Conservation (phyloP, 139 green algal species). For the Haematococcus lacustris region DNA sequence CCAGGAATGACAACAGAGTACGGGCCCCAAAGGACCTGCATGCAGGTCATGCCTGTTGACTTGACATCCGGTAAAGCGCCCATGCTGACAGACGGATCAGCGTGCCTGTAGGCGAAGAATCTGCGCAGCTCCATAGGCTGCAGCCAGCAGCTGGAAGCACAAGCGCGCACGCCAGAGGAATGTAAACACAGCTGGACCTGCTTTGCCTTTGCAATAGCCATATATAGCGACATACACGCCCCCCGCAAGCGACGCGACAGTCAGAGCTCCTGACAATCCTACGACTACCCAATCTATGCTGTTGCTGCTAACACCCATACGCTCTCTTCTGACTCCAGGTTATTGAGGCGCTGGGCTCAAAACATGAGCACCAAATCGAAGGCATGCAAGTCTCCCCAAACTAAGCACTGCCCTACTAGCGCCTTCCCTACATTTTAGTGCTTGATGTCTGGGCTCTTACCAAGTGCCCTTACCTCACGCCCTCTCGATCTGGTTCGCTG, state of each 20-base stretch:
- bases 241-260: conserved; percentile 6
- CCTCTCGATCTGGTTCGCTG: no score
- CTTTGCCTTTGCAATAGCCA: not conserved
- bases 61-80: not conserved
- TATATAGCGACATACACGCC: conserved; percentile 4
- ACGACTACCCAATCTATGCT: conserved; percentile 20
- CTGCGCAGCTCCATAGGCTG: conserved; percentile 1
- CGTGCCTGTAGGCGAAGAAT: conserved; percentile 24
- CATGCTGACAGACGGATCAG: not conserved
- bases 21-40: conserved; percentile 26
- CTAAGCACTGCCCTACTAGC: no score
- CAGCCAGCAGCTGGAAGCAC: conserved; percentile 17
- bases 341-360: no score
- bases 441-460: no score
- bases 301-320: no score
- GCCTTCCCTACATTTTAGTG: no score
- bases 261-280: conserved; percentile 5
- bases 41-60: not conserved
- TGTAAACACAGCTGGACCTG: conserved; percentile 18
- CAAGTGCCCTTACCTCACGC: no score
- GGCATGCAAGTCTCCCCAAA: no score
- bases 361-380: no score
- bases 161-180: conserved; percentile 23
- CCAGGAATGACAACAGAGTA: conserved; percentile 10
- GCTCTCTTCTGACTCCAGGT: no score